These are phyloP conservation scores for Endocarpon pusillum DNA, from an alignment of 495 filamentous ascomycete species.

Conservation along the genomic window DNA sequence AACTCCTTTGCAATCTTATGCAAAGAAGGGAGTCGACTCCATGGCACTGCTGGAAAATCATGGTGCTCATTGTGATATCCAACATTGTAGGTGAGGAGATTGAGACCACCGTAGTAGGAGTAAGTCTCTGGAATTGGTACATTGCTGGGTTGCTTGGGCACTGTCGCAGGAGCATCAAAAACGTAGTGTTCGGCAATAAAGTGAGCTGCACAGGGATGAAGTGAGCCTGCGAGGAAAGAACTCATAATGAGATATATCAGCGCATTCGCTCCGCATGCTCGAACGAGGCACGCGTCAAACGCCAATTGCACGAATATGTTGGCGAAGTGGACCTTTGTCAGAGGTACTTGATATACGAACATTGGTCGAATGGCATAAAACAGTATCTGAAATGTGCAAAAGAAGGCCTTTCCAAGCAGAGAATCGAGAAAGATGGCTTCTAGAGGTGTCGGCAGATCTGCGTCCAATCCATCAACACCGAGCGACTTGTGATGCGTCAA, in stretches of 20 bases:
- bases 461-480: conserved; percentile 89
- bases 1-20: conserved; percentile 78
- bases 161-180: conserved; percentile 49
- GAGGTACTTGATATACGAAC: conserved; percentile 76
- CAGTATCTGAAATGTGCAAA: conserved; percentile 98
- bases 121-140: conserved; percentile 79
- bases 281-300: conserved; percentile 60
- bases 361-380: conserved; percentile 99
- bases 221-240: conserved; percentile 80
- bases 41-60: conserved; percentile 93
- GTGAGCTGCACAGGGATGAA: conserved; percentile 92
- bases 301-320: conserved; percentile 60
- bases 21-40: conserved; percentile 64
- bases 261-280: conserved; percentile 32
- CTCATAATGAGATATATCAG: conserved; percentile 68
- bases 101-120: conserved; percentile 89
- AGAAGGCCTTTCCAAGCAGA: conserved; percentile 95
- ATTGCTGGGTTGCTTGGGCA: conserved; percentile 37
- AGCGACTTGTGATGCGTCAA: conserved; percentile 98
- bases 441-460: conserved; percentile 80
- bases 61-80: conserved; percentile 97
- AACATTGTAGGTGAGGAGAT: conserved; percentile 90
- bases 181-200: conserved; percentile 99
- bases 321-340: conserved; percentile 68
- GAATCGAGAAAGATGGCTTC: conserved; percentile 92